Evolutionary conservation across 1,284 basidiomycete genomes (phyloP).

Genomic region (Lignosus rhinocerotis): DNA sequence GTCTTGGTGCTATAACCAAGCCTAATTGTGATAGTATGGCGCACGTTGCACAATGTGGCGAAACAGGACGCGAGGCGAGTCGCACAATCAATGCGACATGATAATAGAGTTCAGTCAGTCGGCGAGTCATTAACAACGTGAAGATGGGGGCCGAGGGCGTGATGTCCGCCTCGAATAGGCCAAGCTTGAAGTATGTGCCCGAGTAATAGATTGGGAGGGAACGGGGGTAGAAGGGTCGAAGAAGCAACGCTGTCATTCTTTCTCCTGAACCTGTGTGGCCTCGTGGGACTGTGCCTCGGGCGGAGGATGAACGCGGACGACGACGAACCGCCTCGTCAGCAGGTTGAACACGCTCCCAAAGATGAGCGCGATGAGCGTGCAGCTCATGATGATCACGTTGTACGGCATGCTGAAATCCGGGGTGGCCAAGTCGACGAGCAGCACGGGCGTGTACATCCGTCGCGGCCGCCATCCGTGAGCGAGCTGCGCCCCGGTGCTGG

Average conservation of each 20-base stretch:
- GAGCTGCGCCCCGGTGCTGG: neutral
- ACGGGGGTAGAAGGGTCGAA: neutral
- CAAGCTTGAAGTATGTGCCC: neutral
- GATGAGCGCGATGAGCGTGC: slow-evolving; percentile 87
- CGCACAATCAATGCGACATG: neutral
- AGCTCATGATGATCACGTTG: slow-evolving; percentile 97
- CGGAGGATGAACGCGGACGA: slow-evolving; percentile 36
- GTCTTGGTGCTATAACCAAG: neutral
- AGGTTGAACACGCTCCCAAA: slow-evolving; percentile 93
- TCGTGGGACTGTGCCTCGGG: neutral
- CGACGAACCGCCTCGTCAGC: slow-evolving; percentile 77
- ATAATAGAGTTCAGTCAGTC: neutral
- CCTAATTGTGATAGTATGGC: neutral
- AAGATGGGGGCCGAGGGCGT: neutral
- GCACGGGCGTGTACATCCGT: slow-evolving; percentile 77
- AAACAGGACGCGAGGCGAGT: neutral
- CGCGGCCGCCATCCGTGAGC: slow-evolving; percentile 16
- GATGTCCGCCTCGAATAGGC: neutral
- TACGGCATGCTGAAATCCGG: slow-evolving; percentile 99
- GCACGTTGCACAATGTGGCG: neutral
- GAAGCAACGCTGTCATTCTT: neutral
- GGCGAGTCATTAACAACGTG: neutral
- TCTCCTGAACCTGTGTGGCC: neutral
- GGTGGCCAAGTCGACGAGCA: slow-evolving; percentile 89
- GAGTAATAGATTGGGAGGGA: neutral